phyloP scores from a whole-genome alignment of 371 early-diverging fungal species.

The Spraguea lophii region DNA sequence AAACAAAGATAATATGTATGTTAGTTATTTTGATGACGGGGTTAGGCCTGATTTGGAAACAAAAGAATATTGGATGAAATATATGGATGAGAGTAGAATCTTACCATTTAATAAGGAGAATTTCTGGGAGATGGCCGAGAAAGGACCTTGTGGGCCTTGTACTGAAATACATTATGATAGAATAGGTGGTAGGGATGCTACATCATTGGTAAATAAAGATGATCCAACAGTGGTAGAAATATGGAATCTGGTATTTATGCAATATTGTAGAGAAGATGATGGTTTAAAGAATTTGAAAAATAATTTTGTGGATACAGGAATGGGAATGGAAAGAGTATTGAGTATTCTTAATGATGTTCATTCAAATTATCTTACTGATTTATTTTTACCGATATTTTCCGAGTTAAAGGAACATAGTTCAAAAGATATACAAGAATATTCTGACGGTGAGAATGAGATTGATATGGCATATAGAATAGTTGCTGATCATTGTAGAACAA shows the following conservation, averaged over 20 bases:
- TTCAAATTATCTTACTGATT: constrained; percentile 83
- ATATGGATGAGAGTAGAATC: constrained; percentile 60
- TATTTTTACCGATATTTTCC: constrained; percentile 26
- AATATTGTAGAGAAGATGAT: constrained; percentile 88
- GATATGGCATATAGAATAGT: constrained; percentile 95
- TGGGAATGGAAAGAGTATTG: constrained; percentile 89
- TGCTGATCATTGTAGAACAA: constrained; percentile 90
- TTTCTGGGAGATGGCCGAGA: constrained; percentile 99
- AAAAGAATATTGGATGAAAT: constrained; percentile 67
- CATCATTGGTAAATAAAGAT: constrained; percentile 79
- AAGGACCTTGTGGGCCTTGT: constrained; percentile 98
- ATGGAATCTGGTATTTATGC: constrained; percentile 99
- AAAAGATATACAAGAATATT: constrained; percentile 59
- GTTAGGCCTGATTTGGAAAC: constrained; percentile 72
- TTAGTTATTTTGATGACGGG: constrained; percentile 88
- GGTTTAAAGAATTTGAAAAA: constrained; percentile 70
- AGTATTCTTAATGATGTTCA: constrained; percentile 77
- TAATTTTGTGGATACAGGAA: constrained; percentile 95
- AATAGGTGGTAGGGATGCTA: constrained; percentile 68
- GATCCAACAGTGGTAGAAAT: constrained; percentile 96
- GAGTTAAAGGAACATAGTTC: constrained; percentile 55
- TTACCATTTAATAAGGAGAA: constrained; percentile 85
- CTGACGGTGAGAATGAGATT: constrained; percentile 51
- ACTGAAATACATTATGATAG: constrained; percentile 97
- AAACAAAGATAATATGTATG: constrained; percentile 69